Evolutionary conservation across 306 rosid genomes (phyloP).

Genomic region (Citrullus amarus): DNA sequence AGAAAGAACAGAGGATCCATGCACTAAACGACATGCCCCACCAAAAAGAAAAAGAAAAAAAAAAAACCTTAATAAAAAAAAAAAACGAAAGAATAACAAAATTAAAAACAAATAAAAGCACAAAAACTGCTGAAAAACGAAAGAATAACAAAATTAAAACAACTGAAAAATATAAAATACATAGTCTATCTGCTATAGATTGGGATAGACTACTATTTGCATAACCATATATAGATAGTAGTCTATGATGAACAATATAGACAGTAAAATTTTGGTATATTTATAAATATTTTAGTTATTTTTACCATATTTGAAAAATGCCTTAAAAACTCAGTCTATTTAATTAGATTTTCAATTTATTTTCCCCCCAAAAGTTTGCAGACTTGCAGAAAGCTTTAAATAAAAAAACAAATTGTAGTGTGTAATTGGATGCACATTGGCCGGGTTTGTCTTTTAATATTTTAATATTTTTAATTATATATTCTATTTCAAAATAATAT

Average conservation of each 20-base stretch:
- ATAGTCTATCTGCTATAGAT: too few relatives aligned
- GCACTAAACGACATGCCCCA: not conserved
- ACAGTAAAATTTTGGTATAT: too few relatives aligned
- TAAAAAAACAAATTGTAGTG: not conserved
- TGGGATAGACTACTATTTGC: too few relatives aligned
- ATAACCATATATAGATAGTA: too few relatives aligned
- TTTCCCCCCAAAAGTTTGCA: not conserved
- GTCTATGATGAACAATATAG: too few relatives aligned
- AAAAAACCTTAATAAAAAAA: too few relatives aligned
- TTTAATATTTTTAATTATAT: not conserved
- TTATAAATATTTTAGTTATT: too few relatives aligned
- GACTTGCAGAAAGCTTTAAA: not conserved
- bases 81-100: not conserved
- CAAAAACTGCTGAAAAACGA: too few relatives aligned
- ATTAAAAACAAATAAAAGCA: not conserved
- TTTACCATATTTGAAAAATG: too few relatives aligned
- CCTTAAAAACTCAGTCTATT: not conserved
- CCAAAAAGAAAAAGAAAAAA: not conserved
- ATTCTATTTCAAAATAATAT: not conserved
- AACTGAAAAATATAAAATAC: too few relatives aligned
- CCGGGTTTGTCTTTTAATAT: too few relatives aligned
- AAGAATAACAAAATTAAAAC: too few relatives aligned
- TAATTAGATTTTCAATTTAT: not conserved
- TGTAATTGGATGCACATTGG: not conserved
- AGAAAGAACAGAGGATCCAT: not conserved